Conservation (phyloP, 2,329 filamentous ascomycete genomes). For the Cercospora canescens region DNA sequence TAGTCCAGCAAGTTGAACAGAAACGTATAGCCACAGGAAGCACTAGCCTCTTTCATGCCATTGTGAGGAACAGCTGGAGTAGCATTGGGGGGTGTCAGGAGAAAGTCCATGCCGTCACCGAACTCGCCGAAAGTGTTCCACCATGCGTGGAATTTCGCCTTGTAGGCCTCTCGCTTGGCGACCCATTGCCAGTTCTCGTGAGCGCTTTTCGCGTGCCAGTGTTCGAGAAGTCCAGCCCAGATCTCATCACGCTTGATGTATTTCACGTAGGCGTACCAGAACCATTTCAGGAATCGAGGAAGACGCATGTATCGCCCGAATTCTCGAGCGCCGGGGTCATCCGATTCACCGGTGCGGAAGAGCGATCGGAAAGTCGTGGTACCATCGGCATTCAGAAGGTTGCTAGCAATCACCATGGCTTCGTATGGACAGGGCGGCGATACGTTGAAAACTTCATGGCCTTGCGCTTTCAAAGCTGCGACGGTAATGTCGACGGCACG, state of each 20-base stretch:
- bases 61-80: slow-evolving; percentile 85
- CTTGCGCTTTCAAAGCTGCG: slow-evolving; percentile 65
- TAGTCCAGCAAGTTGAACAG: slow-evolving; percentile 93
- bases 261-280: slow-evolving; percentile 89
- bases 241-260: slow-evolving; percentile 74
- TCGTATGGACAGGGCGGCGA: slow-evolving; percentile 62
- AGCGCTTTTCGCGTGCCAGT: slow-evolving; percentile 73
- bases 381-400: slow-evolving; percentile 82
- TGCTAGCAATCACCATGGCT: slow-evolving; percentile 72
- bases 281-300: slow-evolving; percentile 71
- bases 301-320: slow-evolving; percentile 73
- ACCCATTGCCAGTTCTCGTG: slow-evolving; percentile 83
- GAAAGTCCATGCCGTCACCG: slow-evolving; percentile 62
- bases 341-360: slow-evolving; percentile 74
- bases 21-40: slow-evolving; percentile 90
- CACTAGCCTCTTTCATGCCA: slow-evolving; percentile 81
- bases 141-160: slow-evolving; percentile 78
- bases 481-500: slow-evolving; percentile 73
- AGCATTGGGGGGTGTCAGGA: slow-evolving; percentile 83
- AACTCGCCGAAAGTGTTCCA: slow-evolving; percentile 64
- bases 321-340: slow-evolving; percentile 74
- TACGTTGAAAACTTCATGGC: slow-evolving; percentile 71
- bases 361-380: slow-evolving; percentile 76
- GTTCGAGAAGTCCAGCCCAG: slow-evolving; percentile 74
- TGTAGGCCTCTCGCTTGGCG: slow-evolving; percentile 73